A percentile compares a stretch with the other conserved stretches of the same genome.
Conservation (phyloP, 2,329 filamentous ascomycete genomes). For the Fusarium udum region DNA sequence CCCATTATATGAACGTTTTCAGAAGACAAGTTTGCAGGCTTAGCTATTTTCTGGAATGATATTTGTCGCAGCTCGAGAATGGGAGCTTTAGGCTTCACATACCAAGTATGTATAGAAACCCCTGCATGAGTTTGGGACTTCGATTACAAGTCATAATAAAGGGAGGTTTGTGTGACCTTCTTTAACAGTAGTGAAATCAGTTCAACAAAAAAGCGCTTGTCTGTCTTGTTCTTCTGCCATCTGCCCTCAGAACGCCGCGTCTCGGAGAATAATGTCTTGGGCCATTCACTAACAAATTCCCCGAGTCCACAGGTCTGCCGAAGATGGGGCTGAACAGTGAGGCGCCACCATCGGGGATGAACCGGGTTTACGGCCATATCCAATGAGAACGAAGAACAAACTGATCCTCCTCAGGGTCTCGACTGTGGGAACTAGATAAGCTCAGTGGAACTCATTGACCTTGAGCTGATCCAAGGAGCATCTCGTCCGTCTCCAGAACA, state of each 20-base stretch:
- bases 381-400: not conserved
- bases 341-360: not conserved
- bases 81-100: too few relatives aligned
- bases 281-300: not conserved
- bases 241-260: not conserved
- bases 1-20: not conserved
- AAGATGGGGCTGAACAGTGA: not conserved
- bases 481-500: not conserved
- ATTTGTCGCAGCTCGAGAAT: too few relatives aligned
- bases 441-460: slow-evolving; percentile 10
- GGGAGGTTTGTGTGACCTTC: rapidly evolving
- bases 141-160: not conserved
- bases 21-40: not conserved
- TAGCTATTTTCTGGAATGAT: not conserved
- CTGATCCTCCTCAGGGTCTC: slow-evolving; percentile 4
- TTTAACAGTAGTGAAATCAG: not conserved
- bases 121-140: not conserved
- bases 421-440: slow-evolving; percentile 21
- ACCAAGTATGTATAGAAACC: not conserved
- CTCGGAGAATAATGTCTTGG: not conserved
- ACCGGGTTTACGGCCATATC: not conserved
- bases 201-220: rapidly evolving
- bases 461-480: not conserved
- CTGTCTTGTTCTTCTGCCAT: not conserved
- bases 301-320: not conserved